These are phyloP conservation scores for Gaeumannomyces tritici DNA, from an alignment of 2,329 filamentous ascomycete genomes.

Conservation along the genomic window DNA sequence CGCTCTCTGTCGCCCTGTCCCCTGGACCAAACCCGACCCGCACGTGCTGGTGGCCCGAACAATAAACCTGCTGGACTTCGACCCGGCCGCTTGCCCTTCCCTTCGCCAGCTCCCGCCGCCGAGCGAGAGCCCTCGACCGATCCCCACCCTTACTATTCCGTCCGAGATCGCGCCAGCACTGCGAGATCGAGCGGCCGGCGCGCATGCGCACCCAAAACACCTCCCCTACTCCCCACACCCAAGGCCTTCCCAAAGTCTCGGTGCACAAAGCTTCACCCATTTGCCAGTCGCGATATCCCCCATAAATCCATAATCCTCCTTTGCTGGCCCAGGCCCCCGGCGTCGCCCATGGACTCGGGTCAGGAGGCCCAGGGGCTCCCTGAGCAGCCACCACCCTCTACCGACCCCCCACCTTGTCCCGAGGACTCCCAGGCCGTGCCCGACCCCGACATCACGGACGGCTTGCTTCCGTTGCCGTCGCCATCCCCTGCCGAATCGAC, in stretches of 20 bases:
- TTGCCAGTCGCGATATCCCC: background rate
- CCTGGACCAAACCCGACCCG: background rate
- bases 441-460: background rate
- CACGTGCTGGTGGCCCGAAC: background rate
- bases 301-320: background rate
- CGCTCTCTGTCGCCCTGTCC: too few species aligned
- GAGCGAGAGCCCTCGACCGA: background rate
- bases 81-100: too few species aligned
- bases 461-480: background rate
- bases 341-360: conserved; percentile 1
- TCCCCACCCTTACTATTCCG: background rate
- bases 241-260: background rate
- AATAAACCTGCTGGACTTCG: background rate
- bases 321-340: background rate
- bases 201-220: background rate
- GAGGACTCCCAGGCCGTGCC: background rate
- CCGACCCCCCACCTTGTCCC: too few species aligned
- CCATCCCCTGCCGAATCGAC: background rate
- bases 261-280: too few species aligned
- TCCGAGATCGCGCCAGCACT: background rate
- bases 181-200: background rate
- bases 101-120: background rate
- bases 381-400: background rate
- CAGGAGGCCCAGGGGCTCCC: background rate
- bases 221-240: background rate